Conservation (phyloP, 352 stramenopile genomes). For the Pythium sukuiense region DNA sequence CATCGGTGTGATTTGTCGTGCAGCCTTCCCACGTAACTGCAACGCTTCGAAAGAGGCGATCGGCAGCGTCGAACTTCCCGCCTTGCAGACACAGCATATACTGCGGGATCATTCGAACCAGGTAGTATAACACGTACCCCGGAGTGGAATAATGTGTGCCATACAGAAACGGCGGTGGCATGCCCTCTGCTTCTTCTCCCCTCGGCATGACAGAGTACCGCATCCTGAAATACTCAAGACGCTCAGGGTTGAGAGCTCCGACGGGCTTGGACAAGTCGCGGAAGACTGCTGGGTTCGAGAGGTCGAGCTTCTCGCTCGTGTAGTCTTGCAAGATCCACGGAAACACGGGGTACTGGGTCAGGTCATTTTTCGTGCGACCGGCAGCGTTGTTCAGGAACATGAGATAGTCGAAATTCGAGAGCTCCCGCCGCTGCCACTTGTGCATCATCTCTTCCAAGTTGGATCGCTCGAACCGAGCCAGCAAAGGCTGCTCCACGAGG, state of each 20-base stretch:
- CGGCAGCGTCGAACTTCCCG: slow-evolving; percentile 97
- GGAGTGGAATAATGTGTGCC: slow-evolving; percentile 92
- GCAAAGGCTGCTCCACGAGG: slow-evolving; percentile 55
- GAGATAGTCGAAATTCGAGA: slow-evolving; percentile 95
- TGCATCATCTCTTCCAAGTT: slow-evolving; percentile 60
- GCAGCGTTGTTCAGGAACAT: slow-evolving; percentile 84
- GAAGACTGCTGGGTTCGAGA: slow-evolving; percentile 77
- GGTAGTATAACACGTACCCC: slow-evolving; percentile 97
- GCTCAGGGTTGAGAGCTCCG: slow-evolving; percentile 88
- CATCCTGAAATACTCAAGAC: slow-evolving; percentile 85
- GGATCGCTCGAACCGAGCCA: slow-evolving; percentile 45
- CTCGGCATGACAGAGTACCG: slow-evolving; percentile 89
- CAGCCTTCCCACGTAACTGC: slow-evolving; percentile 89
- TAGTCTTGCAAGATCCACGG: slow-evolving; percentile 95
- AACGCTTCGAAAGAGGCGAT: slow-evolving; percentile 96
- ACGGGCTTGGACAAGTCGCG: slow-evolving; percentile 93
- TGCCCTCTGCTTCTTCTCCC: slow-evolving; percentile 66
- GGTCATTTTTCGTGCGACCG: slow-evolving; percentile 78
- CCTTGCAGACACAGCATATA: slow-evolving; percentile 96
- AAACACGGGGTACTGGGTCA: slow-evolving; percentile 96
- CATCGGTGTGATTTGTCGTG: slow-evolving; percentile 86
- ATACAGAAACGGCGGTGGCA: slow-evolving; percentile 95
- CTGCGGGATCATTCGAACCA: slow-evolving; percentile 95
- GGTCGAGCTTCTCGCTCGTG: slow-evolving; percentile 67
- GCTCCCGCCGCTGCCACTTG: slow-evolving; percentile 64